A percentile compares a stretch with the other conserved stretches of the same genome.
Conservation (phyloP, 2,329 filamentous ascomycete species). For the Onygenales sp. region DNA sequence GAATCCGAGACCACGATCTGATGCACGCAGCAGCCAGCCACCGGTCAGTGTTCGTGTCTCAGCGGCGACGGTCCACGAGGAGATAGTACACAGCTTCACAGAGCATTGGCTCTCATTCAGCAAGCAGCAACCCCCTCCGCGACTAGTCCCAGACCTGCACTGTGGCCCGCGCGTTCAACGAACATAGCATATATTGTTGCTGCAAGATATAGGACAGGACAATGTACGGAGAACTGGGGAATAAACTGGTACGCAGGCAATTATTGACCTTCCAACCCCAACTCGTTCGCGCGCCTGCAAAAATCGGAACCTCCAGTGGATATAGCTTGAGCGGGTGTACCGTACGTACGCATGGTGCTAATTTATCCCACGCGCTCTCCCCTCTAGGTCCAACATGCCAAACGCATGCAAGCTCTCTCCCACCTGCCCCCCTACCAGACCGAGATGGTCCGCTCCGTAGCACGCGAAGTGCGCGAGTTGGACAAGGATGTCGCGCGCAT, state of each 20-base stretch:
- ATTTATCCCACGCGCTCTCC: not conserved
- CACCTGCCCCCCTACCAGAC: slow-evolving; percentile 87
- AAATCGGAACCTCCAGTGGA: not conserved
- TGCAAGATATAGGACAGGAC: slow-evolving; percentile 2
- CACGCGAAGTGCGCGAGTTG: slow-evolving; percentile 85
- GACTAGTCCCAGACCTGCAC: too few species aligned
- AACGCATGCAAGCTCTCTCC: slow-evolving; percentile 77
- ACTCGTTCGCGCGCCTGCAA: not conserved
- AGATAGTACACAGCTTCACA: too few species aligned
- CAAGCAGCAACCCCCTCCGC: too few species aligned
- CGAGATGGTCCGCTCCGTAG: slow-evolving; percentile 77
- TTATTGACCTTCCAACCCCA: not conserved
- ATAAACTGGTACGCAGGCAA: slow-evolving; percentile 59
- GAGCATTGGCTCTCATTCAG: too few species aligned
- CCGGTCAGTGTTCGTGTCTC: too few species aligned
- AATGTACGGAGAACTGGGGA: slow-evolving; percentile 84
- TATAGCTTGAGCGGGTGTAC: not conserved
- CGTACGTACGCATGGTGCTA: not conserved
- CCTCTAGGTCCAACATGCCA: slow-evolving; percentile 79
- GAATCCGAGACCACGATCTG: too few species aligned
- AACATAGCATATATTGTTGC: not conserved
- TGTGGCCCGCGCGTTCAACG: not conserved
- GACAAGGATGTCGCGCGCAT: slow-evolving; percentile 75
- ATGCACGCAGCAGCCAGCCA: too few species aligned
- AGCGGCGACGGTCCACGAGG: too few species aligned